Base-by-base conservation (phyloP, 2,329 filamentous ascomycete genomes). In the Xylariaceae sp. region DNA sequence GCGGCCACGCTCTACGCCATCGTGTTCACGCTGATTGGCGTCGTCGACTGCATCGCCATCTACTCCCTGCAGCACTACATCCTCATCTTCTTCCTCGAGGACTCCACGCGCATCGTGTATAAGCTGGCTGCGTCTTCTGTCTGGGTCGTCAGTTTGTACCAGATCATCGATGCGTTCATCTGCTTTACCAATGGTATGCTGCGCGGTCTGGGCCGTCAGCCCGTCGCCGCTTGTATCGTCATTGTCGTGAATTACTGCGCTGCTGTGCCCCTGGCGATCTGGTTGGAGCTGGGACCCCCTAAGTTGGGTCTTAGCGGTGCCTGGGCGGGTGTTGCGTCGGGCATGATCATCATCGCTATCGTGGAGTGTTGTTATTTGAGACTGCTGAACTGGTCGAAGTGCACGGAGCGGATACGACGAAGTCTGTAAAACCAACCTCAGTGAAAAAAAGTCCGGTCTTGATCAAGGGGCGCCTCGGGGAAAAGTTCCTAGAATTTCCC, bases 171-270 rank as follows among this genome's bases (percentile, higher is more conserved):
- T 60, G 62, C 72, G 18, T 64, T 74, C 57, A 73, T 71, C 53
- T 68, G 63, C 61, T 74, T 72, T 42, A 72, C 71, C 42, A 75
- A 76, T 56, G 74, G 75, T 11, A 64, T 75, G 61, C 68, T 77
- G 15, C 71, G 75, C 6, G 75, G 75, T 10, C 70, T 77, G 5
- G 75, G 74, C 0, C 68, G 70, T 13, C 75, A 76, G 56, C 69
- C 68, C 8, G 61, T 75, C 2, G 74, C 73, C 4, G 75, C 73
- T 1, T 74, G 69, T 61, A 67, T 75, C 2, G 73, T 74, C 0
- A 71, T 74, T 2, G 61, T 58, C 1, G 68, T 75, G 18, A 75
- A 76, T 56, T 77, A 76, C 61, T 60, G 72, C n/a, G 71, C 62
- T 10, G 73, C 74, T 1, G 73, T 77, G 3, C 75, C 75, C 0